A percentile compares a stretch with the other conserved stretches of the same genome.
These are phyloP conservation scores for Fusarium musae DNA, from an alignment of 2,329 filamentous ascomycete genomes.

Conservation along the genomic window DNA sequence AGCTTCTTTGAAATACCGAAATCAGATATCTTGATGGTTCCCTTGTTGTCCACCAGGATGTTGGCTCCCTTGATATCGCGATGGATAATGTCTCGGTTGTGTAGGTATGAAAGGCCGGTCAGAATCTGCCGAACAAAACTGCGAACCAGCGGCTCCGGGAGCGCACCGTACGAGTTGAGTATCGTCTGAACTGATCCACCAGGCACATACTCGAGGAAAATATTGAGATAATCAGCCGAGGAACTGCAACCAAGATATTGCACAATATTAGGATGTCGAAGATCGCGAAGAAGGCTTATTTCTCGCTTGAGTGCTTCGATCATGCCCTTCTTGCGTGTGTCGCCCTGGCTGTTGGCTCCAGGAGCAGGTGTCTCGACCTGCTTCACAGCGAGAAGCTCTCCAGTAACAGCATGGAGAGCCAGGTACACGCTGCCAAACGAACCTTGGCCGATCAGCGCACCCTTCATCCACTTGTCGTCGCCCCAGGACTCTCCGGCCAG, in stretches of 20 bases:
- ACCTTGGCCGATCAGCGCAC: conserved; percentile 94
- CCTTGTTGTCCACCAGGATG: conserved; percentile 98
- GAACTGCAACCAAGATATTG: conserved; percentile 97
- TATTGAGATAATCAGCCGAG: conserved; percentile 92
- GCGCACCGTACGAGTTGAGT: conserved; percentile 97
- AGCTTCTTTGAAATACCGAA: conserved; percentile 99
- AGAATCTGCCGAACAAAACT: conserved; percentile 98
- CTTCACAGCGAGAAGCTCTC: conserved; percentile 97
- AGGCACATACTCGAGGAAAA: conserved; percentile 99
- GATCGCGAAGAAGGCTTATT: conserved; percentile 90
- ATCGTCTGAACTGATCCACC: conserved; percentile 98
- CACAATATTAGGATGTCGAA: conserved; percentile 97
- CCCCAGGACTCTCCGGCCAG: conserved; percentile 93
- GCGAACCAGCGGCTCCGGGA: conserved; percentile 91
- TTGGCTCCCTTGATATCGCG: conserved; percentile 99
- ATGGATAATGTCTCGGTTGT: conserved; percentile 95
- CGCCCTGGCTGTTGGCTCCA: conserved; percentile 81
- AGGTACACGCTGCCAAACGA: conserved; percentile 97
- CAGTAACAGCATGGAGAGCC: conserved; percentile 93
- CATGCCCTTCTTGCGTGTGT: conserved; percentile 96
- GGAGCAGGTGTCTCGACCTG: conserved; percentile 91
- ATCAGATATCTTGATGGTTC: conserved; percentile 98
- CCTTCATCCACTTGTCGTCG: conserved; percentile 99
- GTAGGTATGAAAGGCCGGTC: conserved; percentile 90
- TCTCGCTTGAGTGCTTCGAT: conserved; percentile 97